A percentile compares a stretch with the other conserved stretches of the same genome.
These are phyloP conservation scores for Backusella tuberculispora DNA, from an alignment of 192 early-diverging fungal species.

Conservation along the genomic window DNA sequence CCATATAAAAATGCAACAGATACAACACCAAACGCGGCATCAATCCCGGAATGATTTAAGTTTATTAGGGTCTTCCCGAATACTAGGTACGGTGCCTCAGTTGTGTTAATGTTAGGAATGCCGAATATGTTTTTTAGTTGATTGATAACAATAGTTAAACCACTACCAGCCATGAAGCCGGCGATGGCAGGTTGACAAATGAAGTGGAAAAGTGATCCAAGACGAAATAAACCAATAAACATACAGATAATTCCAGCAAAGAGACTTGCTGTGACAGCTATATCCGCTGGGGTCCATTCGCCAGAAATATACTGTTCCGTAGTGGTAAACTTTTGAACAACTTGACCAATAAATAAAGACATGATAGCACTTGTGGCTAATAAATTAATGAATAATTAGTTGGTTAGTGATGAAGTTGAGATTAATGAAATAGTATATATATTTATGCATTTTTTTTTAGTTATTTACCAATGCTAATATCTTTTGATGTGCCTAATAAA, in stretches of 20 bases:
- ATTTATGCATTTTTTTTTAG: neutral
- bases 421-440: neutral
- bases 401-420: neutral
- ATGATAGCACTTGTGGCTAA: conserved; percentile 61
- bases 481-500: conserved; percentile 75
- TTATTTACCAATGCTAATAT: conserved; percentile 67
- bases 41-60: conserved; percentile 50
- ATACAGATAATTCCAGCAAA: conserved; percentile 74
- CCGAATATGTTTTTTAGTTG: conserved; percentile 75
- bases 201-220: conserved; percentile 89
- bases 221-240: conserved; percentile 74
- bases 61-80: conserved; percentile 65
- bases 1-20: conserved; percentile 44
- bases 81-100: conserved; percentile 72
- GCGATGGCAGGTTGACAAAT: conserved; percentile 83
- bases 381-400: neutral
- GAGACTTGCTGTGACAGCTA: conserved; percentile 66
- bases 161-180: conserved; percentile 88
- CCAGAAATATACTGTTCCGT: conserved; percentile 24
- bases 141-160: conserved; percentile 76
- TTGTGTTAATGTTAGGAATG: conserved; percentile 74
- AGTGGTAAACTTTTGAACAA: conserved; percentile 41
- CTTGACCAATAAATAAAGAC: conserved; percentile 75
- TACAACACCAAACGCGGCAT: conserved; percentile 67
- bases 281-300: conserved; percentile 41